Conservation (phyloP, 2,329 filamentous ascomycete species). For the Colletotrichum australisinense region DNA sequence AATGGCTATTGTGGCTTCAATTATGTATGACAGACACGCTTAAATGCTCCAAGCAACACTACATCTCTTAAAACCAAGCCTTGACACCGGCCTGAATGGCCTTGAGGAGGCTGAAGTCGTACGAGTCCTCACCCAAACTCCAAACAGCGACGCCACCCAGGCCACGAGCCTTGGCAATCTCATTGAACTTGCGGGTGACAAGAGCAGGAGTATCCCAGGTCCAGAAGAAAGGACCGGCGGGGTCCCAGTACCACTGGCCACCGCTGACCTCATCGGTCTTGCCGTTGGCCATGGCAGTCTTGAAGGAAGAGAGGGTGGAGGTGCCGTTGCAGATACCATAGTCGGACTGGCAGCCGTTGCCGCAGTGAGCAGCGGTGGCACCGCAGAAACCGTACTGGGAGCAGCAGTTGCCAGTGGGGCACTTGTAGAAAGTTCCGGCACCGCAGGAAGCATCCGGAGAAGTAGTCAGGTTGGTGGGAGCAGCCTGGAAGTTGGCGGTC, state of each 20-base stretch:
- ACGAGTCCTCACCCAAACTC: conserved; percentile 62
- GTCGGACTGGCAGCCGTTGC: conserved; percentile 28
- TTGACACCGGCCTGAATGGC: conserved; percentile 50
- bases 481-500: conserved; percentile 41
- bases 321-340: conserved; percentile 32
- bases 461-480: conserved; percentile 28
- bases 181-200: conserved; percentile 58
- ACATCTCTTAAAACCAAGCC: background rate
- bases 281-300: conserved; percentile 52
- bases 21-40: background rate
- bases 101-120: conserved; percentile 55
- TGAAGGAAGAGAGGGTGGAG: conserved; percentile 48
- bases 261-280: conserved; percentile 59
- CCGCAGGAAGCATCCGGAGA: conserved; percentile 20
- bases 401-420: conserved; percentile 26
- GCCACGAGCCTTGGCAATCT: conserved; percentile 52
- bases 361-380: conserved; percentile 20
- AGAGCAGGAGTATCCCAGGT: conserved; percentile 65
- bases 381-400: conserved; percentile 32
- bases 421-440: conserved; percentile 28
- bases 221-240: conserved; percentile 59
- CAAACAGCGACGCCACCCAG: conserved; percentile 66
- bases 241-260: conserved; percentile 67
- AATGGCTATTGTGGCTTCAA: background rate
- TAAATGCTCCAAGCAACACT: background rate